Base-by-base conservation (phyloP, 371 early-diverging fungal genomes). In the Sporodiniella umbellata region DNA sequence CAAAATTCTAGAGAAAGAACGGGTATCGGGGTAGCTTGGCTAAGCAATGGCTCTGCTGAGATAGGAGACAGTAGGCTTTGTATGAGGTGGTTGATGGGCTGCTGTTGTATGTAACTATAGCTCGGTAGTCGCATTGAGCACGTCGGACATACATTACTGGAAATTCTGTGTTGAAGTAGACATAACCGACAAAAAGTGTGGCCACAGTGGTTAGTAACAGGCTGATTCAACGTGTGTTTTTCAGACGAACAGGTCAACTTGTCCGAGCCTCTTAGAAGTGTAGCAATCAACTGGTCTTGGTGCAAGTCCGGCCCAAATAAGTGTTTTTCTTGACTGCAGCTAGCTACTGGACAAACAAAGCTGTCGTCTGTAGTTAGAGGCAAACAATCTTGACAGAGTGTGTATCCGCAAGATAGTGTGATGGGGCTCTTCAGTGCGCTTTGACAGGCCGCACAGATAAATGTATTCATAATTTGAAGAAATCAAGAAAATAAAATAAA, bases 121-220 rank as follows among this genome's bases (percentile, higher is more conserved):
- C 57, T 53, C 6, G 69, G 69, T 21, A 68, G 43, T 18, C 62
- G 48, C 24, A 48, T 54, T 26, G 52, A 56, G 37, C 69, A 68
- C 21, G 37, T 28, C 8, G 38, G 40, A 37, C 69, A 68, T 2
- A 45, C 28, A 19, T 58, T 59, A 11, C 42, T 42, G 6, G 46
- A 15, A 7, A 64, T 47, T 23, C 54, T 62, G 19, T 54, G 50
- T 17, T 51, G 48, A 4, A 71, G 47, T 3, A 85, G 46, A 46
- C 90, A 89, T 1, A 60, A 25, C 30, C 73, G 75, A 62, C 90
- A 89, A 50, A 80, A 78, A 0, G 83, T 81, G 54, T 89, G 90
- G 2, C 90, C 90, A 53, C 90, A 89, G 8, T 70, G 71, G 17
- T 73, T 74, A 0, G 87, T 86, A 30, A 85, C 58, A 3, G 90